Conservation (phyloP, 148 eudicot species). For the Camellia japonica region DNA sequence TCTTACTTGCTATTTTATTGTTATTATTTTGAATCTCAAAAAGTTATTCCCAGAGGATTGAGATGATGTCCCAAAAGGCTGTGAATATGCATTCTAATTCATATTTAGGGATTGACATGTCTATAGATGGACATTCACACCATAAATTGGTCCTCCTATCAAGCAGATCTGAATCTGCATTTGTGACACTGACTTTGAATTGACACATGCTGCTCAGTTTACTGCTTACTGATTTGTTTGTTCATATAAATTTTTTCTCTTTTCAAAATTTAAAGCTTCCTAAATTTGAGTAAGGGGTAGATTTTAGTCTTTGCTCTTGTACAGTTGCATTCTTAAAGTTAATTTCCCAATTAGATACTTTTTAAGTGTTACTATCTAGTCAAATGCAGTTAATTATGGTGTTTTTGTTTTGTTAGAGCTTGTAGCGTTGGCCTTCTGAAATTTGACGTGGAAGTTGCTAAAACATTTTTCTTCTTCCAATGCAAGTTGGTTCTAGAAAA, state of each 20-base stretch:
- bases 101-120: background rate
- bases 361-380: background rate
- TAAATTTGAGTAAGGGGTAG: too few species aligned
- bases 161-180: conserved; percentile 3
- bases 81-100: background rate
- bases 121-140: background rate
- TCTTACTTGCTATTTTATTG: background rate
- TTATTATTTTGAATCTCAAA: background rate
- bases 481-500: background rate
- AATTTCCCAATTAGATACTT: background rate
- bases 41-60: background rate
- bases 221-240: background rate
- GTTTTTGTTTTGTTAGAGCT: background rate
- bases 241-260: background rate
- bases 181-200: background rate
- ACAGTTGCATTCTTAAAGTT: too few species aligned
- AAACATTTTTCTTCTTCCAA: background rate
- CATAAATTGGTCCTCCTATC: background rate
- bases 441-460: background rate
- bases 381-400: background rate
- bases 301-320: too few species aligned
- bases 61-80: background rate
- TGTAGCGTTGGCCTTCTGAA: background rate
- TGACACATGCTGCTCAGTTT: background rate
- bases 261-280: background rate